phyloP scores from a whole-genome alignment of 2,329 filamentous ascomycete species.

The Blastomyces silverae region DNA sequence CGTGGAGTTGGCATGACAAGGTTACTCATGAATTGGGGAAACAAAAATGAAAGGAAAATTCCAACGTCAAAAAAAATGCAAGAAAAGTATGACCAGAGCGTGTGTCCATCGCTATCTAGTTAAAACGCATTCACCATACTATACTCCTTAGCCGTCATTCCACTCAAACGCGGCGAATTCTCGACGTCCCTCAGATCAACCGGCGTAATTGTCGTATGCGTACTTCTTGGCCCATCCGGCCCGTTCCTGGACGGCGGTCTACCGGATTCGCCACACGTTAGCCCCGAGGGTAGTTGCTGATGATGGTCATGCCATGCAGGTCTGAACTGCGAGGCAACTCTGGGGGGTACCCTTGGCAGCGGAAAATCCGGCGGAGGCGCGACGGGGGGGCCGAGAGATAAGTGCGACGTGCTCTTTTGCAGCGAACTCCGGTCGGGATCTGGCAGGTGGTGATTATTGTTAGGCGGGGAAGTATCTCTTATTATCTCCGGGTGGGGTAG shows the following conservation, averaged over 20 bases:
- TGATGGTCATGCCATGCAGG: constrained; percentile 1
- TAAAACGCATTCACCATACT: constrained; percentile 18
- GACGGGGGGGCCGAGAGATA: constrained; percentile 24
- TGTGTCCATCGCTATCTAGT: neutral
- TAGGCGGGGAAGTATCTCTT: neutral
- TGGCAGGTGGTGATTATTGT: neutral
- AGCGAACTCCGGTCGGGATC: constrained; percentile 14
- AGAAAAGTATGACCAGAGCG: neutral
- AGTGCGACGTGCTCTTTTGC: constrained; percentile 23
- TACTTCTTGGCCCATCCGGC: neutral
- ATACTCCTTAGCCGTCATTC: constrained; percentile 15
- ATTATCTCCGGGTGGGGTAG: neutral
- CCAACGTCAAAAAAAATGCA: neutral
- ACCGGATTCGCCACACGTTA: neutral
- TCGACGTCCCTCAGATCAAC: constrained; percentile 6
- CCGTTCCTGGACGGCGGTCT: neutral
- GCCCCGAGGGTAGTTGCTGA: neutral
- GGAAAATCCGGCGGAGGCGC: constrained; percentile 28
- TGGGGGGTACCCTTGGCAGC: constrained; percentile 24
- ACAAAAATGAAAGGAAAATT: neutral
- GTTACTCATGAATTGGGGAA: too few species aligned
- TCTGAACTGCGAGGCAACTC: constrained; percentile 5
- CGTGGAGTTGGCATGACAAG: neutral
- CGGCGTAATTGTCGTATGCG: neutral
- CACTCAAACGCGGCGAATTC: constrained; percentile 6